Base-by-base conservation (phyloP, 345 rosid genomes). In the Rhodamnia rubescens region DNA sequence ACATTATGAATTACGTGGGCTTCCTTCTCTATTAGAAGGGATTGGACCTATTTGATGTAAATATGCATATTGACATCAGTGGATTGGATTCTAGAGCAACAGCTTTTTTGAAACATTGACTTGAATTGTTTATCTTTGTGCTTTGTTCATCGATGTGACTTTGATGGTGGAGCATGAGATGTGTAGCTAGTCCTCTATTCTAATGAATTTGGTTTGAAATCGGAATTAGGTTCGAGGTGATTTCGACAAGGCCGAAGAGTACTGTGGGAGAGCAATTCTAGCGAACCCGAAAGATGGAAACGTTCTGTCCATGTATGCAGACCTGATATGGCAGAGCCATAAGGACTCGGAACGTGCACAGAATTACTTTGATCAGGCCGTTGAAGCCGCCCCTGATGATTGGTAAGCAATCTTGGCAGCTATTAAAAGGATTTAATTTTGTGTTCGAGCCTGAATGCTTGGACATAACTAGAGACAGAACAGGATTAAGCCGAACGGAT, bases 301-400 rank as follows among this genome's bases (percentile, higher is more conserved):
- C 89, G 90, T 90, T 89, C 84, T 97, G 36, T 96, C 98, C 0
- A 92, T 95, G 98, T 96, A 92, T 61, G 99, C 92, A 3, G 98
- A 95, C 85, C 87, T 96, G 85, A 90, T 97, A 44, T 96, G 99
- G 98, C 91, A 89, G 53, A 87, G 89, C 24, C 93, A 93, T 11
- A 91, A 93, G 88, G 98, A 97, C 89, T 87, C 93, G 44, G 84
- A 90, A 57, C 94, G 98, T 57, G 98, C 99, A 2, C 96, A 94
- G 86, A 11, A 87, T 47, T 97, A 95, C 90, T 97, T 94, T 84
- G 90, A 91, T 81, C 97, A 89, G 90, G 99, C 99, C 85, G 92
- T 97, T 36, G 89, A 93, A 87, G 95, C 95, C 83, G 88, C 98
- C 53, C 98, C 98, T 42, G 91, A 93, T 83, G 98, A 96, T 83